phyloP scores from a whole-genome alignment of 148 eudicot species.

The Camellia granthamiana region DNA sequence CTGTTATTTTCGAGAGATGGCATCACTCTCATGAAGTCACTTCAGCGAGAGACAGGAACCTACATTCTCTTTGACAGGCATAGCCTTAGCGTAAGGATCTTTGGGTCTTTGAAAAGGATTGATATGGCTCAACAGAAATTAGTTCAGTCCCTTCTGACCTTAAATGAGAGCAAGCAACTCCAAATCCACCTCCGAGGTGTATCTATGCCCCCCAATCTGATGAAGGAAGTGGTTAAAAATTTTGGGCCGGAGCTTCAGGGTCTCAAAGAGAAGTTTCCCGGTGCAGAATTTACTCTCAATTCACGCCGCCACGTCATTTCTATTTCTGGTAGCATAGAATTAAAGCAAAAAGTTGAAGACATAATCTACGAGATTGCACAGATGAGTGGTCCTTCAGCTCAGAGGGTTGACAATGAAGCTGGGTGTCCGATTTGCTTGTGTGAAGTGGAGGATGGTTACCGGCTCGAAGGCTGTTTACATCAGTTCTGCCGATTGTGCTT shows the following conservation, averaged over 20 bases:
- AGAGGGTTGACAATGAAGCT: slow-evolving; percentile 20
- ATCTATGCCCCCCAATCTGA: slow-evolving; percentile 59
- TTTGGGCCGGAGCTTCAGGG: slow-evolving; percentile 79
- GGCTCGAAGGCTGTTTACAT: slow-evolving; percentile 66
- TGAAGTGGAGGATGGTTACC: slow-evolving; percentile 64
- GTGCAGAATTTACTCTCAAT: slow-evolving; percentile 50
- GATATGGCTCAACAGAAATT: slow-evolving; percentile 49
- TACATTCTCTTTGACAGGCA: slow-evolving; percentile 60
- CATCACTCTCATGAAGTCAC: slow-evolving; percentile 42
- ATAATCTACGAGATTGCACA: slow-evolving; percentile 52
- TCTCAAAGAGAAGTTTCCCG: slow-evolving; percentile 65
- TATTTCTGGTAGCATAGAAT: slow-evolving; percentile 50
- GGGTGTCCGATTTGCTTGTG: slow-evolving; percentile 83
- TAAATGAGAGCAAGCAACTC: slow-evolving; percentile 59
- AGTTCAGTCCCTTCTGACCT: slow-evolving; percentile 47
- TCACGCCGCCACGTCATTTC: slow-evolving; percentile 64
- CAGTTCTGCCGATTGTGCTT: slow-evolving; percentile 72
- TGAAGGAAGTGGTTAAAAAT: slow-evolving; percentile 81
- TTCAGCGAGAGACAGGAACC: slow-evolving; percentile 71
- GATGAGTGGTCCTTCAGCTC: slow-evolving; percentile 22
- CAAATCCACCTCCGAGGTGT: slow-evolving; percentile 72
- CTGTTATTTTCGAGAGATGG: slow-evolving; percentile 67
- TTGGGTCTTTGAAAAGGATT: slow-evolving; percentile 52
- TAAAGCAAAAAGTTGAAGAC: slow-evolving; percentile 65
- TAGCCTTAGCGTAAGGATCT: slow-evolving; percentile 49